A percentile compares a stretch with the other conserved stretches of the same genome.
These are phyloP conservation scores for Akanthomyces uredinophilus DNA, from an alignment of 2,329 filamentous ascomycete species.

Conservation along the genomic window DNA sequence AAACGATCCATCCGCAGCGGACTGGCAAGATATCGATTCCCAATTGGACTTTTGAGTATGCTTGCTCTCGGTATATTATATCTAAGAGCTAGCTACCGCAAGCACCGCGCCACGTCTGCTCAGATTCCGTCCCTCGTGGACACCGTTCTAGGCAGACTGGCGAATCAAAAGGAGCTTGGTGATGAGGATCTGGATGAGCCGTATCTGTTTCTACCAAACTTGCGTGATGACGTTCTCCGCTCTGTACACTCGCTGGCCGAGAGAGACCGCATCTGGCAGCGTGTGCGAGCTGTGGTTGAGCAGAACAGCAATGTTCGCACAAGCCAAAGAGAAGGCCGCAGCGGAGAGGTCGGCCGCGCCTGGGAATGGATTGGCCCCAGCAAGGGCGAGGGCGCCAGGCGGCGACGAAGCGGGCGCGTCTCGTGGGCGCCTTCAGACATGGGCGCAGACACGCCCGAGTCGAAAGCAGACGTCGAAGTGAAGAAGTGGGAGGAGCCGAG, in stretches of 20 bases:
- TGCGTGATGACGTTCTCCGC: constrained; percentile 85
- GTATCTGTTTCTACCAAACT: constrained; percentile 80
- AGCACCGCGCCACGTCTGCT: constrained; percentile 59
- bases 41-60: constrained; percentile 63
- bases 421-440: constrained; percentile 38
- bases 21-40: constrained; percentile 81
- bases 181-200: constrained; percentile 63
- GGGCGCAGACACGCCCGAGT: constrained; percentile 31
- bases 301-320: constrained; percentile 88
- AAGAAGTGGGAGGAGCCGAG: constrained; percentile 39
- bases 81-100: constrained; percentile 56
- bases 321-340: constrained; percentile 61
- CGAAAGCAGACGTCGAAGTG: constrained; percentile 23
- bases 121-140: constrained; percentile 80
- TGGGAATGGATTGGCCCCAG: constrained; percentile 67
- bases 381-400: constrained; percentile 38
- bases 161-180: constrained; percentile 77
- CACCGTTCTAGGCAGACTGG: constrained; percentile 76
- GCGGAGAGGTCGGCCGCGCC: constrained; percentile 59
- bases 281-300: constrained; percentile 80
- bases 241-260: constrained; percentile 71
- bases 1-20: constrained; percentile 71
- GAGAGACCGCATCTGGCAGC: constrained; percentile 77
- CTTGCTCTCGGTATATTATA: constrained; percentile 53
- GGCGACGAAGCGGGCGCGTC: constrained; percentile 48